phyloP scores from a whole-genome alignment of 2,329 filamentous ascomycete species.

The Microcyclosporella mali region DNA sequence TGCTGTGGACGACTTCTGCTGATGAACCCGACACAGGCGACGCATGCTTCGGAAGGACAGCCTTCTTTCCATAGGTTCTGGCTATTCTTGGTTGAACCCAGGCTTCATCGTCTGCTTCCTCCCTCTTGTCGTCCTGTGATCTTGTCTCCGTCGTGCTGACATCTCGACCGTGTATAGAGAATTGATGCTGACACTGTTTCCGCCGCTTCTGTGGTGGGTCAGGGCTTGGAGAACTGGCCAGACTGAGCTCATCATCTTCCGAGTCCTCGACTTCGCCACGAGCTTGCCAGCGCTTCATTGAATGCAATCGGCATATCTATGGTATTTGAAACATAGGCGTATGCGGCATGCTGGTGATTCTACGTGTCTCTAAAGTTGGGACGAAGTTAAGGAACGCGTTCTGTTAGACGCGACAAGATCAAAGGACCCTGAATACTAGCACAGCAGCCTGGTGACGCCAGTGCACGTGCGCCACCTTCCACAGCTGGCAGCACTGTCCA shows the following conservation, averaged over 20 bases:
- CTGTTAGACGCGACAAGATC: too few relatives aligned
- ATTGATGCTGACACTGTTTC: slow-evolving; percentile 6
- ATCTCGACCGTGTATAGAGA: too few relatives aligned
- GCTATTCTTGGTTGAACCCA: slow-evolving; percentile 21
- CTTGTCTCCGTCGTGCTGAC: too few relatives aligned
- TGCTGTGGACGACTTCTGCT: background rate
- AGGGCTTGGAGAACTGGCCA: slow-evolving; percentile 21
- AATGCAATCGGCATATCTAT: slow-evolving; percentile 16
- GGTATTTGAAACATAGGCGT: background rate
- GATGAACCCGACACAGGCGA: too few relatives aligned
- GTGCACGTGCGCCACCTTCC: background rate
- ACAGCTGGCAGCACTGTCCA: too few relatives aligned
- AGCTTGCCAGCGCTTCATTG: slow-evolving; percentile 47
- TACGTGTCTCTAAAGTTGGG: background rate
- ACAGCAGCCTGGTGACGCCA: background rate
- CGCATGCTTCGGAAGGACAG: background rate
- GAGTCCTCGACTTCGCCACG: slow-evolving; percentile 47
- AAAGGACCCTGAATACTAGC: too few relatives aligned
- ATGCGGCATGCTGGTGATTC: background rate
- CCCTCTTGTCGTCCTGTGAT: too few relatives aligned
- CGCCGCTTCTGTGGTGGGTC: slow-evolving; percentile 20
- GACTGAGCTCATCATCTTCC: slow-evolving; percentile 42
- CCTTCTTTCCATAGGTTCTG: slow-evolving; percentile 18
- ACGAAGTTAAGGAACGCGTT: background rate
- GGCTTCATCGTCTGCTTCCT: slow-evolving; percentile 8